These are phyloP conservation scores for Tricholoma bakamatsutake DNA, from an alignment of 768 basidiomycete genomes.

Conservation along the genomic window DNA sequence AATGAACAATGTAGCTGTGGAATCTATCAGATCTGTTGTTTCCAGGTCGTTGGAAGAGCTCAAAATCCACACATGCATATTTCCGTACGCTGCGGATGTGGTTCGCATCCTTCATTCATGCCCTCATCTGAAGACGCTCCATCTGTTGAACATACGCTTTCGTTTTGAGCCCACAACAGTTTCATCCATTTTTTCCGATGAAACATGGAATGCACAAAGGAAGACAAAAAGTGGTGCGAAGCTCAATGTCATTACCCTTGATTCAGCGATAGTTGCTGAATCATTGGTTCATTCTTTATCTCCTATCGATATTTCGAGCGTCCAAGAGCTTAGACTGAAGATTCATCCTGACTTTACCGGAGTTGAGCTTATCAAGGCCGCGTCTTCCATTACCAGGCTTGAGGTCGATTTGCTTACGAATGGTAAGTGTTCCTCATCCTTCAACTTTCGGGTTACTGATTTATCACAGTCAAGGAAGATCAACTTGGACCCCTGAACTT, in stretches of 20 bases:
- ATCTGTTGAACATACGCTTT: background rate
- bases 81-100: background rate
- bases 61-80: background rate
- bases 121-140: background rate
- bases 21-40: background rate
- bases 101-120: background rate
- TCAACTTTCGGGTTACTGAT: conserved; percentile 14
- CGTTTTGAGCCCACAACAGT: background rate
- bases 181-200: background rate
- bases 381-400: conserved; percentile 1
- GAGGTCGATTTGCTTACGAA: conserved; percentile 7
- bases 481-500: conserved; percentile 2
- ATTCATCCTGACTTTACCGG: background rate
- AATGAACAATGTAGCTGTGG: background rate
- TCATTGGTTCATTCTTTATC: background rate
- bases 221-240: background rate
- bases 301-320: conserved; percentile 2
- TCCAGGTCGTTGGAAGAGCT: background rate
- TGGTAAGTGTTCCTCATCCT: conserved; percentile 3
- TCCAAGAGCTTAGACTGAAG: background rate
- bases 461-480: conserved; percentile 14
- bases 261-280: background rate
- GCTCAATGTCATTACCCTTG: background rate
- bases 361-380: background rate
- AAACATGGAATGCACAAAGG: background rate